These are phyloP conservation scores for Eucalyptus tenuipes DNA, from an alignment of 345 rosid genomes.

Conservation along the genomic window DNA sequence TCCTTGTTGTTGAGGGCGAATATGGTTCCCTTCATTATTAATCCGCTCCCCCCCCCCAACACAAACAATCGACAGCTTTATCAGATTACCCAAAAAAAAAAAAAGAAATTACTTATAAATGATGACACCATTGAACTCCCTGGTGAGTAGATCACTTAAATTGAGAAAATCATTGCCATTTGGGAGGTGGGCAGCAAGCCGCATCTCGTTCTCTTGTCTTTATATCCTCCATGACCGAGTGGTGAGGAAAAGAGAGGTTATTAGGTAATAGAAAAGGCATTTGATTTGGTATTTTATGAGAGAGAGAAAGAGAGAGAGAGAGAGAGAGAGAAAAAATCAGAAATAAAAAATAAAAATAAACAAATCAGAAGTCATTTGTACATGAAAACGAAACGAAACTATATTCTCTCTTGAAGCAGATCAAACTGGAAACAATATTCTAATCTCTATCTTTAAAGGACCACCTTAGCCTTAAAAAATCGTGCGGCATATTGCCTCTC, in stretches of 20 bases:
- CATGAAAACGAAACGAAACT: not conserved
- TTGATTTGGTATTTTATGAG: not conserved
- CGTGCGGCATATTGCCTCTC: not conserved
- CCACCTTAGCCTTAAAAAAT: not conserved
- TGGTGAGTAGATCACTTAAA: not conserved
- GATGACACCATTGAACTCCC: not conserved
- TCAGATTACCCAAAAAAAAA: not conserved
- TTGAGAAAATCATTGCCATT: not conserved
- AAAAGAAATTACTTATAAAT: not conserved
- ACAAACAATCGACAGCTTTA: not conserved
- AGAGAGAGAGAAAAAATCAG: not conserved
- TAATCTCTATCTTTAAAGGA: not conserved
- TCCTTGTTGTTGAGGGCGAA: not conserved
- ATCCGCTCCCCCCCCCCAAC: not conserved
- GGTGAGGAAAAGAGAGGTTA: not conserved
- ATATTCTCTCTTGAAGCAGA: not conserved
- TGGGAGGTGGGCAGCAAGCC: not conserved
- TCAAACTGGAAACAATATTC: not conserved
- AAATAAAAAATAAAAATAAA: not conserved
- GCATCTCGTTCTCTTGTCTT: not conserved
- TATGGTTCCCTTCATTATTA: not conserved
- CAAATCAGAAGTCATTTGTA: not conserved
- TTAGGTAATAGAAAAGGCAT: not conserved
- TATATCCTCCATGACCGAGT: not conserved
- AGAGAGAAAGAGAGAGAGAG: not conserved